A percentile compares a stretch with the other conserved stretches of the same genome.
phyloP scores from a whole-genome alignment of 1,284 basidiomycete genomes.

The Malassezia cuniculi region DNA sequence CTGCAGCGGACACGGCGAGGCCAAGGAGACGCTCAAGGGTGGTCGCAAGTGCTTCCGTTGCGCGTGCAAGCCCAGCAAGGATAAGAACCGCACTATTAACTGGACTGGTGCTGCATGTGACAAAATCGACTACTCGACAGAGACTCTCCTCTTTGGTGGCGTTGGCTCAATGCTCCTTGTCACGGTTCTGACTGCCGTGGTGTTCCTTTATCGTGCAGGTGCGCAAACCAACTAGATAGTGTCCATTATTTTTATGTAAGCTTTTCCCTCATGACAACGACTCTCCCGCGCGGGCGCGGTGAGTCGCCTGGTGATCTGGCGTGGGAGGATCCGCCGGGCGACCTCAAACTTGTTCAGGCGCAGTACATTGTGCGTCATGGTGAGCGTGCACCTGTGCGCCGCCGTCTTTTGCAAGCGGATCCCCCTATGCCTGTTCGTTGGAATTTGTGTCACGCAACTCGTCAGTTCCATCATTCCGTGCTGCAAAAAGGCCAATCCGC shows the following conservation, averaged over 20 bases:
- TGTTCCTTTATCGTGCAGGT: conserved; percentile 25
- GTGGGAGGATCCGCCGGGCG: conserved; percentile 26
- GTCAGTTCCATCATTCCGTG: conserved; percentile 28
- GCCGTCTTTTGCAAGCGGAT: conserved; percentile 22
- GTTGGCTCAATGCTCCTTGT: conserved; percentile 23
- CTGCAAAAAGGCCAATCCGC: conserved; percentile 16
- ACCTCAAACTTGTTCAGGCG: conserved; percentile 30
- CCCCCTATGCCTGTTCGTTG: conserved; percentile 31
- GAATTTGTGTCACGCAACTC: conserved; percentile 37
- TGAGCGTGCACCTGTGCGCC: conserved; percentile 39
- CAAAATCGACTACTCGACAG: conserved; percentile 32
- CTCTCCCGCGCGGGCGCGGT: conserved; percentile 18
- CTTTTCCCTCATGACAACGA: neutral
- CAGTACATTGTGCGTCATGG: conserved; percentile 40
- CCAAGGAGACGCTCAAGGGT: conserved; percentile 21
- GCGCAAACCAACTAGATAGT: conserved; percentile 1
- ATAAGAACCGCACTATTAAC: conserved; percentile 18
- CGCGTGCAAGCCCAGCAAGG: conserved; percentile 18
- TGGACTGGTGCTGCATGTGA: conserved; percentile 39
- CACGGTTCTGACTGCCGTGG: conserved; percentile 18
- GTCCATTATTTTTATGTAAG: neutral
- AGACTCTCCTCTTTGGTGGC: conserved; percentile 26
- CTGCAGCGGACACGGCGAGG: conserved; percentile 32
- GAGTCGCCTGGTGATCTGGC: conserved; percentile 18
- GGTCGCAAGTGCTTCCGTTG: conserved; percentile 33